These are phyloP conservation scores for Lodderomyces parapsilosis DNA, from an alignment of 1,139 yeast genomes.

Conservation along the genomic window DNA sequence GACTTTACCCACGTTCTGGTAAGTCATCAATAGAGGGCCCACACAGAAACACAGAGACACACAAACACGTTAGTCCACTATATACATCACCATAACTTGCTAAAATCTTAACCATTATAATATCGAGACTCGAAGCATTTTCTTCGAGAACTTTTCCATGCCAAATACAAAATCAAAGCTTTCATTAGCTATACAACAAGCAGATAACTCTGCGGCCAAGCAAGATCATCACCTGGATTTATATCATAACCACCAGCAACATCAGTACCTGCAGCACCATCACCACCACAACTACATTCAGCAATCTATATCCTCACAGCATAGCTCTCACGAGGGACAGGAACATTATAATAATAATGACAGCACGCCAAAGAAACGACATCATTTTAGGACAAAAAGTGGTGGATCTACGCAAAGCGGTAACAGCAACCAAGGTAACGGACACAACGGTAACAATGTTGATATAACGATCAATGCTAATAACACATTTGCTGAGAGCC, in stretches of 20 bases:
- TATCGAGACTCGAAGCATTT: too few relatives aligned
- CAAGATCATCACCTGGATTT: slow-evolving; percentile 5
- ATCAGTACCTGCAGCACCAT: slow-evolving; percentile 3
- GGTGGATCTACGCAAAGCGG: slow-evolving; percentile 2
- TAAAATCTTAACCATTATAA: too few relatives aligned
- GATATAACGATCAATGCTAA: slow-evolving; percentile 1
- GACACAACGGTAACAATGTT: slow-evolving; percentile 1
- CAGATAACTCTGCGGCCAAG: slow-evolving; percentile 21
- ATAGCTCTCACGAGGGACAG: not conserved
- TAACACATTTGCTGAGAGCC: slow-evolving; percentile 3
- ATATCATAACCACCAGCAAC: slow-evolving; percentile 6
- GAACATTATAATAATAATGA: not conserved
- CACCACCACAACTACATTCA: slow-evolving; percentile 3
- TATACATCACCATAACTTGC: too few relatives aligned
- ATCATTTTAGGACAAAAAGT: slow-evolving; percentile 6
- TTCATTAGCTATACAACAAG: slow-evolving; percentile 47
- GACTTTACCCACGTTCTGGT: too few relatives aligned
- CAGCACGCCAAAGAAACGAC: slow-evolving; percentile 4
- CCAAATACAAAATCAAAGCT: slow-evolving; percentile 41
- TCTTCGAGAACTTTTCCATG: slow-evolving; percentile 6
- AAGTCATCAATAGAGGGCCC: too few relatives aligned
- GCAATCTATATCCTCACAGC: not conserved
- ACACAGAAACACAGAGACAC: too few relatives aligned
- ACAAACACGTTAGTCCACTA: too few relatives aligned
- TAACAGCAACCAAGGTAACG: not conserved